A percentile compares a stretch with the other conserved stretches of the same genome.
Evolutionary conservation across 108 stramenopile species (phyloP).

Genomic region (Cyclostephanos invisitatus): DNA sequence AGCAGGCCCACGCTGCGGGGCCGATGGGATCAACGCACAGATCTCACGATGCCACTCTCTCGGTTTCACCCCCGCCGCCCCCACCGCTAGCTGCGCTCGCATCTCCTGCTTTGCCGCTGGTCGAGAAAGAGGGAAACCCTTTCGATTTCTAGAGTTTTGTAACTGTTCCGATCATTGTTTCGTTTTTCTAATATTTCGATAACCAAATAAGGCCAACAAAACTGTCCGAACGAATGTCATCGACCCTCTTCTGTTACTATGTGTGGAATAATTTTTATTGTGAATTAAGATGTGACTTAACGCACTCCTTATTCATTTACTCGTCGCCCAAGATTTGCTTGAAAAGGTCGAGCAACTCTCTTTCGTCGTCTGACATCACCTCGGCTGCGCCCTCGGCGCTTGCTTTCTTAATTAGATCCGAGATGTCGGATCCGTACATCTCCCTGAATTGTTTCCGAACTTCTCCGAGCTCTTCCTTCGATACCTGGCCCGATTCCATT

Average conservation of each 20-base stretch:
- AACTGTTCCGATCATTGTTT: slow-evolving; percentile 24
- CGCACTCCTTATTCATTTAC: neutral
- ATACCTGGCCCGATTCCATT: slow-evolving; percentile 75
- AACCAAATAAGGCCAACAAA: too few species aligned
- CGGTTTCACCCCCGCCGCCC: slow-evolving; percentile 5
- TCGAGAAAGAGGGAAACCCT: slow-evolving; percentile 52
- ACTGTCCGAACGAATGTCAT: too few species aligned
- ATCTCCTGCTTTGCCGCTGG: slow-evolving; percentile 25
- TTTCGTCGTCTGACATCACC: slow-evolving; percentile 57
- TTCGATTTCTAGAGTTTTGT: slow-evolving; percentile 38
- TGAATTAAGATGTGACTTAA: too few species aligned
- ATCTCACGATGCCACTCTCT: slow-evolving; percentile 10
- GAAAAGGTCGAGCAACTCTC: slow-evolving; percentile 79
- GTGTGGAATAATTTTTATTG: too few species aligned
- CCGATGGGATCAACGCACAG: neutral
- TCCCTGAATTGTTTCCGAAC: slow-evolving; percentile 79
- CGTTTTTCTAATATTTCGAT: slow-evolving; percentile 18
- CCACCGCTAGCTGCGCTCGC: slow-evolving; percentile 10
- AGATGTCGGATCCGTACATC: slow-evolving; percentile 71
- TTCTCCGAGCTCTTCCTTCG: slow-evolving; percentile 60
- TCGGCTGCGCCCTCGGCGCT: slow-evolving; percentile 48
- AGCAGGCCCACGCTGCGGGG: neutral
- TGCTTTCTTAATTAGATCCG: slow-evolving; percentile 74
- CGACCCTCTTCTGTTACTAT: too few species aligned
- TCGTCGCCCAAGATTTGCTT: slow-evolving; percentile 72